Percentiles rank a stretch among this genome's conserved stretches.
Evolutionary conservation across 768 basidiomycete genomes (phyloP).

Genomic region (Lactarius sanguifluus): DNA sequence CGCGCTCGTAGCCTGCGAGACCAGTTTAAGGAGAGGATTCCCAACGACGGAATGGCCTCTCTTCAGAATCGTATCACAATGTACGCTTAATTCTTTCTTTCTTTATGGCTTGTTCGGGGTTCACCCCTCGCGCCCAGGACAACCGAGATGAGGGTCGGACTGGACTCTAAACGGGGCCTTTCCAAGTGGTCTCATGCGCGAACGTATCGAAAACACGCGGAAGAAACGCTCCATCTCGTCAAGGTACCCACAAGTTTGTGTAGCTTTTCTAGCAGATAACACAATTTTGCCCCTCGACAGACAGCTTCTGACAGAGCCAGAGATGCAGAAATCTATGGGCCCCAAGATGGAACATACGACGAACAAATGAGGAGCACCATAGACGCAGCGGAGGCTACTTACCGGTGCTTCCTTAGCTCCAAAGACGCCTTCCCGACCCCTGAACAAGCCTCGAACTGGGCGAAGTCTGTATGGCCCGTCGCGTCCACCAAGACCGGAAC

Average conservation of each 20-base stretch:
- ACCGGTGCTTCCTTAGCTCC: constrained; percentile 10
- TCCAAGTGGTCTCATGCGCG: constrained; percentile 5
- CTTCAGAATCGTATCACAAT: constrained; percentile 14
- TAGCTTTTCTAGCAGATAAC: not conserved
- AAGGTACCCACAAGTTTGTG: constrained; percentile 1
- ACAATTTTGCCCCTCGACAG: not conserved
- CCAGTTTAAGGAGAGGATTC: constrained; percentile 3
- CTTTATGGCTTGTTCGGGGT: not conserved
- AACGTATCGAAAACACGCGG: constrained; percentile 7
- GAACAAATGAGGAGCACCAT: not conserved
- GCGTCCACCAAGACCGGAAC: constrained; percentile 10
- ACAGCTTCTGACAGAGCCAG: constrained; percentile 13
- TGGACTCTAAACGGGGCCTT: constrained; percentile 3
- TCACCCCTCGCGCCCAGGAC: not conserved
- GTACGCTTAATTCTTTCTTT: not conserved
- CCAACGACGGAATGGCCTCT: not conserved
- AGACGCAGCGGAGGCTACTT: constrained; percentile 5
- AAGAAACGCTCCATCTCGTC: constrained; percentile 13
- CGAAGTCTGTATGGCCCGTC: constrained; percentile 12
- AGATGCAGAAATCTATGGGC: not conserved
- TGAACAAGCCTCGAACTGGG: constrained; percentile 6
- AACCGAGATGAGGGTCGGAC: not conserved
- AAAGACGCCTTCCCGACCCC: constrained; percentile 12
- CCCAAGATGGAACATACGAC: not conserved
- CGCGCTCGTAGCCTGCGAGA: constrained; percentile 9